Conservation (phyloP, 139 green algal species). For the Closterium sp. region DNA sequence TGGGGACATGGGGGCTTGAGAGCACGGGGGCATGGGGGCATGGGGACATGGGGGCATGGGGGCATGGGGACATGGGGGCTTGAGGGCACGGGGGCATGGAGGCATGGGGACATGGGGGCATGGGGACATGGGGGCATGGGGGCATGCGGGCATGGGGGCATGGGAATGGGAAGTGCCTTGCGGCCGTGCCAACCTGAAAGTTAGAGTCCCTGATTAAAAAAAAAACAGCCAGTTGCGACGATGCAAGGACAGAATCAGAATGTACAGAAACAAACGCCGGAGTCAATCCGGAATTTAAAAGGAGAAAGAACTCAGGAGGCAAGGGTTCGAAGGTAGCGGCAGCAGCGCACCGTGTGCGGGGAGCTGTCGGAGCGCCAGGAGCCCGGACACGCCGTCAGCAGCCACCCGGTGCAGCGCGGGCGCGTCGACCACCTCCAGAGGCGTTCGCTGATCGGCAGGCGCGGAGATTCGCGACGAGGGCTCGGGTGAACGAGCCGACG, state of each 20-base stretch:
- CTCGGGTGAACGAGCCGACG: background rate
- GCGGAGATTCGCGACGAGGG: background rate
- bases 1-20: too few relatives aligned
- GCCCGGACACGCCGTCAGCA: background rate
- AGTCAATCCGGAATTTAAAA: too few relatives aligned
- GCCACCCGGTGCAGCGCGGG: constrained; percentile 6
- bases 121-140: background rate
- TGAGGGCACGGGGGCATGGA: too few relatives aligned
- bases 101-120: too few relatives aligned
- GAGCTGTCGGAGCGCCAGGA: constrained; percentile 26
- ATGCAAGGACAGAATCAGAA: too few relatives aligned
- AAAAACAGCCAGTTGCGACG: too few relatives aligned
- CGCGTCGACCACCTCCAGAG: background rate
- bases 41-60: background rate
- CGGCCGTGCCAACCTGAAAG: too few relatives aligned
- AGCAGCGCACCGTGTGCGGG: background rate
- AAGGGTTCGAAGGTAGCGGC: background rate
- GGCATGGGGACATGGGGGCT: background rate
- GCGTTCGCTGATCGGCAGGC: background rate
- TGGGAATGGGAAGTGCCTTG: background rate
- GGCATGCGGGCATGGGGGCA: background rate
- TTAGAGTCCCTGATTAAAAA: too few relatives aligned
- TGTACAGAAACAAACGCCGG: too few relatives aligned
- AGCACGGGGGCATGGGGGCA: background rate
- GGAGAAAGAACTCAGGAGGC: too few relatives aligned